Evolutionary conservation across 2,329 filamentous ascomycete genomes (phyloP), one percentile per base, ranked within the genome.

Genomic region (Arthroderma sp.): DNA sequence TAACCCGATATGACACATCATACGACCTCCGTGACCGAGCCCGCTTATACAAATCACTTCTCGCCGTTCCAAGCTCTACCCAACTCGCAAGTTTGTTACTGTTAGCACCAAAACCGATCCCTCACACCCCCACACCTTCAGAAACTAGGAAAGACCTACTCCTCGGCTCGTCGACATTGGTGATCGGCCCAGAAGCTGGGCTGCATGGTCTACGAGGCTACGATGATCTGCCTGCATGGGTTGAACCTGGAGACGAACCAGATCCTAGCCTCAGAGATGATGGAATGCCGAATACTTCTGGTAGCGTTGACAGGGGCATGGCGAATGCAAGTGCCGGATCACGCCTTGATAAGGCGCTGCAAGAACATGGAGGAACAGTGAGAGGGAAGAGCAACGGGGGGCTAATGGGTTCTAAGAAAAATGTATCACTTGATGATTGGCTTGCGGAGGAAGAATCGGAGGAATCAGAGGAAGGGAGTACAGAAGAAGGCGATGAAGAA

Each of bases 11-110:
- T 62, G 91, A 96, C 56, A 86, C 82, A 0, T 95, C 88, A 1
- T 98, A 94, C 63, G 88, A 96, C 58, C 77, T 98, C 3, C 86
- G 91, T 51, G 91, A 96, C 60, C 83, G 91, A 27, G 81, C 88
- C 1, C 80, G 91, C 30, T 75, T 95, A 49, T 96, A 94, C 68
- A 86, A 84, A 51, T 75, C 87, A 1, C 77, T 98, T 1, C 76
- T 98, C 1, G 74, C 78, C 3, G 79, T 84, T 4, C 86, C 88
- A 1, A 70, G 73, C 2, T 78, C 76, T 5, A 83, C 79, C 1
- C 86, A 96, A 61, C 76, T 98, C 10, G 91, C 91, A 2, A 87
- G 83, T 1, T 72, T 98, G 9, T 83, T 96, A 61, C 78, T 98
- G 1, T 75, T 96, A 1, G 91, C 91, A 0, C 88, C 91, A 0